Percentiles rank a stretch among this genome's conserved stretches.
Evolutionary conservation across 495 filamentous ascomycete species (phyloP).

Genomic region (Aspergillus diversus): DNA sequence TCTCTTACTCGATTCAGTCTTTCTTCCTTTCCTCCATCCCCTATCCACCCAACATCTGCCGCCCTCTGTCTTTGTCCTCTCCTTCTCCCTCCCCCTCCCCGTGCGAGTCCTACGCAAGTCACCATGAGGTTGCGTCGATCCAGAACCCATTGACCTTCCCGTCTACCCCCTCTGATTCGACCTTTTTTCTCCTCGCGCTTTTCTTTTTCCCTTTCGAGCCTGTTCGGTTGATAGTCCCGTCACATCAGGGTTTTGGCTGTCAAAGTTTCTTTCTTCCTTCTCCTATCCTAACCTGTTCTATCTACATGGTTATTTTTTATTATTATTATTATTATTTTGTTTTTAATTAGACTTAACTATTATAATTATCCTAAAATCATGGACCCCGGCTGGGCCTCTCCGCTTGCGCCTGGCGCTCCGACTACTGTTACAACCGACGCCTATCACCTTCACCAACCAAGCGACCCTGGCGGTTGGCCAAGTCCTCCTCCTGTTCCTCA

Average conservation of each 20-base stretch:
- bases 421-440: constrained; percentile 21
- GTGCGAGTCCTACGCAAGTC: constrained; percentile 13
- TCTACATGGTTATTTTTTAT: constrained; percentile 11
- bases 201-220: constrained; percentile 14
- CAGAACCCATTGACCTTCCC: constrained; percentile 27
- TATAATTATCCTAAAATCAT: constrained; percentile 20
- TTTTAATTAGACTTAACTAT: constrained; percentile 6
- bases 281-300: constrained; percentile 1
- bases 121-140: constrained; percentile 32
- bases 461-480: constrained; percentile 10
- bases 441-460: constrained; percentile 17
- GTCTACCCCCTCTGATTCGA: constrained; percentile 21
- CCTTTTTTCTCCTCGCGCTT: constrained; percentile 10
- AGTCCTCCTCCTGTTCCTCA: constrained; percentile 26
- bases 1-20: constrained; percentile 4
- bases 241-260: neutral
- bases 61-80: constrained; percentile 1
- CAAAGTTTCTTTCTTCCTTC: neutral
- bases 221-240: constrained; percentile 12
- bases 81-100: constrained; percentile 8
- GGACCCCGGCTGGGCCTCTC: constrained; percentile 29
- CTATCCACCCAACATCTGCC: neutral
- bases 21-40: constrained; percentile 7
- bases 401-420: constrained; percentile 32
- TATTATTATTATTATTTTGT: constrained; percentile 14